phyloP scores from a whole-genome alignment of 176 grass and related monocot species.

The Triticum aestivum region DNA sequence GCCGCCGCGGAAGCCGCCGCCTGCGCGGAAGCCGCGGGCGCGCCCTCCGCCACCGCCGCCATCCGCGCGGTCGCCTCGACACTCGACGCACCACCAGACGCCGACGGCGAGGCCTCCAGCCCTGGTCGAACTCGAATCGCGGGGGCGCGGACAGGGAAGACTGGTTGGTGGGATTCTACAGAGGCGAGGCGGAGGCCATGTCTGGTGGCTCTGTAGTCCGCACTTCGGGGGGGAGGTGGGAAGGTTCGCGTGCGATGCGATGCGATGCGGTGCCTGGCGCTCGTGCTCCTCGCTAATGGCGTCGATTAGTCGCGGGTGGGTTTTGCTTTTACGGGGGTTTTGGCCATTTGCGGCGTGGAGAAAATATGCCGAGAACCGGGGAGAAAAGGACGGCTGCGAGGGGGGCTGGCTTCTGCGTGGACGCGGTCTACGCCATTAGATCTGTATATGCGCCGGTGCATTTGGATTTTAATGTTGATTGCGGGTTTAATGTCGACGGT shows the following conservation, averaged over 20 bases:
- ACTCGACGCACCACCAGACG: not conserved
- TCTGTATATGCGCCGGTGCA: not conserved
- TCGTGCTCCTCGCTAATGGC: slow-evolving; percentile 43
- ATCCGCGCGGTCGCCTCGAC: slow-evolving; percentile 28
- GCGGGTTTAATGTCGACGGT: no score
- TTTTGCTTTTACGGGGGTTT: slow-evolving; percentile 48
- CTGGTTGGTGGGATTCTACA: slow-evolving; percentile 29
- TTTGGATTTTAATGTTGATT: no score
- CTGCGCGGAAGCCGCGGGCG: slow-evolving; percentile 9
- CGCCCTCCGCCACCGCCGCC: slow-evolving; percentile 71
- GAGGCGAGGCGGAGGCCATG: not conserved
- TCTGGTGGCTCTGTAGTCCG: not conserved
- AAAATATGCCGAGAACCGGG: not conserved
- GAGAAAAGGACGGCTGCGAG: slow-evolving; percentile 24
- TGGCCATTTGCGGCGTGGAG: slow-evolving; percentile 34
- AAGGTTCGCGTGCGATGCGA: not conserved
- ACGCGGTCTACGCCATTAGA: not conserved
- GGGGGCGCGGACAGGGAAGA: not conserved
- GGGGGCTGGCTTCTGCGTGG: not conserved
- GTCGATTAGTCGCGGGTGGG: slow-evolving; percentile 43
- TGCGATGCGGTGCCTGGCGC: not conserved
- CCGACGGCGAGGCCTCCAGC: not conserved
- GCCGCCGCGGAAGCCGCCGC: slow-evolving; percentile 6
- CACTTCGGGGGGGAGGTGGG: not conserved
- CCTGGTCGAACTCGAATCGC: slow-evolving; percentile 46